These are phyloP conservation scores for Aspergillus hiratsukae DNA, from an alignment of 2,329 filamentous ascomycete genomes.

Conservation along the genomic window DNA sequence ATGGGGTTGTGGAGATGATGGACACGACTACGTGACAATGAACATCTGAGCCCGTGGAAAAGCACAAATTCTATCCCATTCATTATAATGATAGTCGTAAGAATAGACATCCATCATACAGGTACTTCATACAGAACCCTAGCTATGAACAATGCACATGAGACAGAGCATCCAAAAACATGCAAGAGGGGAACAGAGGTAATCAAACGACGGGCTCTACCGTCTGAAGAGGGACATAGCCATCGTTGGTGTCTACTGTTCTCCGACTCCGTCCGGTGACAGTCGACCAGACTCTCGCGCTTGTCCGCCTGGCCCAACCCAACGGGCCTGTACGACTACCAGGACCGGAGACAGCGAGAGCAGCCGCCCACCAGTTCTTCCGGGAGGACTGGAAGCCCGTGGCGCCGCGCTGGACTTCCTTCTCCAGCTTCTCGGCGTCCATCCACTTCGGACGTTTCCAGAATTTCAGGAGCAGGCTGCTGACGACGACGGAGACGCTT, in stretches of 20 bases:
- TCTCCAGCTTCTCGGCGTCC: constrained; percentile 63
- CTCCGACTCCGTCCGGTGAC: constrained; percentile 24
- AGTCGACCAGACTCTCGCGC: constrained; percentile 24
- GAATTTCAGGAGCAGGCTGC: constrained; percentile 76
- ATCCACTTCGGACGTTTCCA: constrained; percentile 87
- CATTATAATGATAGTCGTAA: background rate
- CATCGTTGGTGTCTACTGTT: constrained; percentile 28
- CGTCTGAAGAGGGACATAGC: constrained; percentile 44
- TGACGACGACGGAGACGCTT: constrained; percentile 83
- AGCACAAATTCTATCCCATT: background rate
- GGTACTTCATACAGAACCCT: background rate
- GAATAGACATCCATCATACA: background rate
- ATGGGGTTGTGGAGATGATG: background rate
- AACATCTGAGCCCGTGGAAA: background rate
- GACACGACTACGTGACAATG: background rate
- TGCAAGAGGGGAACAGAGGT: background rate
- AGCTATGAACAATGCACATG: constrained; percentile 3
- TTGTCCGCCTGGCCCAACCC: constrained; percentile 15
- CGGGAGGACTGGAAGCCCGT: constrained; percentile 16
- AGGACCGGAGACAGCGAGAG: constrained; percentile 19
- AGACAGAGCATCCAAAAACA: background rate
- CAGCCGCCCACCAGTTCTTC: constrained; percentile 29
- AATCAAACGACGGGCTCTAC: constrained; percentile 35
- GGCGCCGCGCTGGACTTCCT: constrained; percentile 42
- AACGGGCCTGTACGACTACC: constrained; percentile 12